Conservation (phyloP, 768 basidiomycete genomes). For the Trichaptum fuscoviolaceum region DNA sequence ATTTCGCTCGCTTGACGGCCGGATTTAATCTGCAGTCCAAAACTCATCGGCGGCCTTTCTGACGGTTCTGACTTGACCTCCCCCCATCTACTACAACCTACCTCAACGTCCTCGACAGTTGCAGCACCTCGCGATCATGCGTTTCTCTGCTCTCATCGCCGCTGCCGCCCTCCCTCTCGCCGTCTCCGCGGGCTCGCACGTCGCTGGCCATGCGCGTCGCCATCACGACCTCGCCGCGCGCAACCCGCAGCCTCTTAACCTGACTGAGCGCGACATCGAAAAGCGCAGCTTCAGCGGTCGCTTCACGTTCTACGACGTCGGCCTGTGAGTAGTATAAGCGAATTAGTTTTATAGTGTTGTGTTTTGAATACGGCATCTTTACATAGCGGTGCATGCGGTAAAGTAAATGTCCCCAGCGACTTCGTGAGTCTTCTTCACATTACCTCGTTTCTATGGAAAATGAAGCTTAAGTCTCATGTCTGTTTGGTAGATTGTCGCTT, state of each 20-base stretch:
- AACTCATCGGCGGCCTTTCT: not conserved
- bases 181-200: not conserved
- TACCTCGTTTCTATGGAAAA: not conserved
- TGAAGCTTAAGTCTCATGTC: not conserved
- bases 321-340: slow-evolving; percentile 25
- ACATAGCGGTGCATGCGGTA: slow-evolving; percentile 46
- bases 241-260: not conserved
- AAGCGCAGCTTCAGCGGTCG: slow-evolving; percentile 26
- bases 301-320: slow-evolving; percentile 54
- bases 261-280: not conserved
- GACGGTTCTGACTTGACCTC: not conserved
- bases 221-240: slow-evolving; percentile 4
- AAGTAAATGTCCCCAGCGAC: slow-evolving; percentile 32
- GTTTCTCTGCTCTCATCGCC: not conserved
- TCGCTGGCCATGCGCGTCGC: not conserved
- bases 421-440: slow-evolving; percentile 17
- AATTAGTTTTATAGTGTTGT: not conserved
- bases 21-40: not conserved
- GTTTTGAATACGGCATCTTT: not conserved
- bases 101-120: not conserved
- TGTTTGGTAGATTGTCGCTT: slow-evolving; percentile 37
- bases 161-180: slow-evolving; percentile 1
- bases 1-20: too few species aligned
- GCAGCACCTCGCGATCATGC: not conserved
- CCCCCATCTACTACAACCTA: not conserved